Base-by-base conservation (phyloP, 225 moss, liverwort and hornwort genomes). In the Pleurozium schreberi region DNA sequence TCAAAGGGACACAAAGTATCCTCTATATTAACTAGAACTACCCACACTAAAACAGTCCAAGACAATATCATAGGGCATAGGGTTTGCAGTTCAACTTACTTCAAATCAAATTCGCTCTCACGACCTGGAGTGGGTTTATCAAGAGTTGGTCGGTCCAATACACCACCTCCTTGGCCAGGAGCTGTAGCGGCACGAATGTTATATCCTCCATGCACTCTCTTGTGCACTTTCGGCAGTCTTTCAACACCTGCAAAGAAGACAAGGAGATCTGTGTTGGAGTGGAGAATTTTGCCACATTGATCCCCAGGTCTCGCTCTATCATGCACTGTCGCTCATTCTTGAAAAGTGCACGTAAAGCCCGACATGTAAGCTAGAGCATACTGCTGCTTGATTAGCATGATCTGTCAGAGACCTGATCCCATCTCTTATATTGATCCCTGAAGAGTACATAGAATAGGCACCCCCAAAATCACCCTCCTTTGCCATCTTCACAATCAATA, bases 31-130 rank as follows among this genome's bases (percentile, higher is more conserved):
- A 34, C 30, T 71, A 49, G 42, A 80, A 57, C 57, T 55, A 9
- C 10, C 80, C 19, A 59, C 16, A 52, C 9, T 17, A 83, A 14
- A 53, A 64, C 52, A 88, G 17, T 43, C 64, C 82, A 52, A 71
- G 71, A 62, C 34, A 78, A 55, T 33, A 58, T 69, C 84, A n/a
- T n/a, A n/a, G n/a, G 28, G 57, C 18, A 36, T 8, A 77, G 76
- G 12, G 66, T 58, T 84, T 47, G 58, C 58, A 62, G 26, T 53
- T 60, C 11, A 60, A 76, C 94, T 84, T 92, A 97, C 97, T 94
- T 94, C 36, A 98, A 87, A 90, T 98, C 97, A 86, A 98, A 98
- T 82, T 98, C 96, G 75, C 96, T 96, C 84, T 98, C 97, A 65
- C 96, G 93, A 84, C 96, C 96, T 74, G 97, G 96, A 47, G 96